These are phyloP conservation scores for Neolentinus lepideus DNA, from an alignment of 1,284 basidiomycete genomes.

Conservation along the genomic window DNA sequence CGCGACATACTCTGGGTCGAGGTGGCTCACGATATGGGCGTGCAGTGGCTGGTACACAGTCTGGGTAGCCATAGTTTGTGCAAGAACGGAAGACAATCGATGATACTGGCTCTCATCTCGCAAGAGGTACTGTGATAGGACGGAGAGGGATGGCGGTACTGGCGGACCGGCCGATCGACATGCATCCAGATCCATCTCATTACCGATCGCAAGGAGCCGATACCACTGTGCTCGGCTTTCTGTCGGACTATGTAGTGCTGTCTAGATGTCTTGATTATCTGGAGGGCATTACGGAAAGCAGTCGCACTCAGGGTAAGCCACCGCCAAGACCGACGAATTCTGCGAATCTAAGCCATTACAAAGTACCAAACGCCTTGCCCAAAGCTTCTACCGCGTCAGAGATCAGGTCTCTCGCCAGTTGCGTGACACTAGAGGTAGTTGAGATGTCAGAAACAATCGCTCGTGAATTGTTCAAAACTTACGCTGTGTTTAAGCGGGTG, in stretches of 20 bases:
- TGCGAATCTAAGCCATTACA: background rate
- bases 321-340: background rate
- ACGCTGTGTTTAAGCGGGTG: too few relatives aligned
- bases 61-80: too few relatives aligned
- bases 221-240: background rate
- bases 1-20: constrained; percentile 56
- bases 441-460: background rate
- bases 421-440: constrained; percentile 29
- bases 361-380: constrained; percentile 31
- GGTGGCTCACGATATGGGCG: constrained; percentile 42
- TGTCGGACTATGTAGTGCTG: too few relatives aligned
- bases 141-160: too few relatives aligned
- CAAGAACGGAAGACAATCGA: too few relatives aligned
- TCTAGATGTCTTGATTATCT: too few relatives aligned
- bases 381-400: constrained; percentile 46
- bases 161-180: background rate
- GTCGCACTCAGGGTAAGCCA: background rate
- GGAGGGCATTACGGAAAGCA: too few relatives aligned
- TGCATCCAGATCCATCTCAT: background rate
- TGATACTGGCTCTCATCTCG: too few relatives aligned
- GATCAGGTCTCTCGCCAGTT: constrained; percentile 44
- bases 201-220: background rate
- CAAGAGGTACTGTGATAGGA: too few relatives aligned
- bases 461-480: too few relatives aligned
- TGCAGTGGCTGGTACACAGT: constrained; percentile 35